phyloP scores from a whole-genome alignment of 306 rosid genomes.

The Mimosa bimucronata region DNA sequence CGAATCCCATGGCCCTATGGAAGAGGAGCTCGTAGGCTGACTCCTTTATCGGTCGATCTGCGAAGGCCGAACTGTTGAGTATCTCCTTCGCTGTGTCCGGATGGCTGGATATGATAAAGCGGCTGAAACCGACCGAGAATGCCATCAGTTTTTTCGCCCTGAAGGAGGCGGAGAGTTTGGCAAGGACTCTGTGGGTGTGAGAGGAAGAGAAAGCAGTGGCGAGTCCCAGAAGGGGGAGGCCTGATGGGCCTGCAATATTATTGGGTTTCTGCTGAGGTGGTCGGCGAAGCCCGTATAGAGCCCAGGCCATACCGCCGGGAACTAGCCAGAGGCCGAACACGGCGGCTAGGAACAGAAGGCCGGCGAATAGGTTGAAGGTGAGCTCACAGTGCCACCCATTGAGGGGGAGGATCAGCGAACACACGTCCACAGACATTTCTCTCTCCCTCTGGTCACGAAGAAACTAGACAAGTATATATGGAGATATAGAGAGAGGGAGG shows the following conservation, averaged over 20 bases:
- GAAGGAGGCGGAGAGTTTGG: constrained; percentile 39
- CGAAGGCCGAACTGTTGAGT: constrained; percentile 63
- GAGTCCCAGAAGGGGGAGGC: constrained; percentile 64
- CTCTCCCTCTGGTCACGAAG: too few relatives aligned
- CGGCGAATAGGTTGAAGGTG: constrained; percentile 37
- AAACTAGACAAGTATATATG: too few relatives aligned
- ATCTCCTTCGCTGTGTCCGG: constrained; percentile 71
- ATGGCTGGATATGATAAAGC: constrained; percentile 57
- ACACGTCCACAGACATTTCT: constrained; percentile 48
- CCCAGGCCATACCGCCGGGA: constrained; percentile 86
- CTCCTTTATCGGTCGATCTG: constrained; percentile 71
- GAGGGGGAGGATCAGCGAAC: constrained; percentile 37
- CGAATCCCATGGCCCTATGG: constrained; percentile 76
- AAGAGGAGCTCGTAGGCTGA: constrained; percentile 75
- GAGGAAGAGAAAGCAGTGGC: constrained; percentile 45
- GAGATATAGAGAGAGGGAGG: not conserved
- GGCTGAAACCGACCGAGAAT: constrained; percentile 66
- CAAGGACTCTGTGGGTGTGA: constrained; percentile 54
- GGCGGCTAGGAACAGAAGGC: constrained; percentile 34
- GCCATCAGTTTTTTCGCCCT: constrained; percentile 66
- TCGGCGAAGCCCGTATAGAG: constrained; percentile 38
- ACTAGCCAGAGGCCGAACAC: constrained; percentile 54
- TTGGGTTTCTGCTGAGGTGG: not conserved
- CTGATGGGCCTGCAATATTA: constrained; percentile 73
- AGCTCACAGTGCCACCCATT: constrained; percentile 27